These are phyloP conservation scores for Colletotrichum karsti DNA, from an alignment of 2,329 filamentous ascomycete species.

Conservation along the genomic window DNA sequence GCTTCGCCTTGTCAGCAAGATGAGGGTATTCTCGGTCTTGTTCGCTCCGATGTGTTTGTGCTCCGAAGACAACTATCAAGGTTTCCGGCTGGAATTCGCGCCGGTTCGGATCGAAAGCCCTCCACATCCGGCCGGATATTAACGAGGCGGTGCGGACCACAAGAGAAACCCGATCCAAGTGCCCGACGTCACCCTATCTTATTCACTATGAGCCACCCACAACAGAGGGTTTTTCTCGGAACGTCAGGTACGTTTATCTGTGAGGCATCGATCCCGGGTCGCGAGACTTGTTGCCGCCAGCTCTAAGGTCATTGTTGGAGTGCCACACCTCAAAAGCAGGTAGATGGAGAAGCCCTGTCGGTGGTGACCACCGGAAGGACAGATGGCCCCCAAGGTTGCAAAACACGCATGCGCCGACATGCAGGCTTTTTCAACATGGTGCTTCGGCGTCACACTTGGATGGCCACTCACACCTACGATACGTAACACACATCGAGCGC, in stretches of 20 bases:
- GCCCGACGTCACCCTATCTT: not conserved
- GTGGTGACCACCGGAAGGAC: constrained; percentile 2
- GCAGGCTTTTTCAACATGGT: constrained; percentile 16
- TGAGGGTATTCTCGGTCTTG: not conserved
- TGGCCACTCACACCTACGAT: constrained; percentile 10
- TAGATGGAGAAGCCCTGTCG: not conserved
- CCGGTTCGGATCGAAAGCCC: constrained; percentile 1
- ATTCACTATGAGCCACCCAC: not conserved
- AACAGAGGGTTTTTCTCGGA: not conserved
- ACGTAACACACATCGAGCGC: constrained; percentile 12
- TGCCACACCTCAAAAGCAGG: not conserved
- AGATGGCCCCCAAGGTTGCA: constrained; percentile 6
- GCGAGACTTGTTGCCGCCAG: not conserved
- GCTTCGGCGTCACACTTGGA: constrained; percentile 2
- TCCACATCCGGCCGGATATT: not conserved
- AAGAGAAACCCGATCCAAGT: not conserved
- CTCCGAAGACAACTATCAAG: not conserved
- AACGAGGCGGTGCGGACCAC: not conserved
- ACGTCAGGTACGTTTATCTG: not conserved
- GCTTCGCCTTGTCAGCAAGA: not conserved
- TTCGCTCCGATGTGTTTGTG: not conserved
- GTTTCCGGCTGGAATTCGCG: not conserved
- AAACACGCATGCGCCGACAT: constrained; percentile 23
- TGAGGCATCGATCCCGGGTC: not conserved
- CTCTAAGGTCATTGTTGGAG: not conserved